Conservation (phyloP, 805 yeast genomes). For the Limtongia smithiae region DNA sequence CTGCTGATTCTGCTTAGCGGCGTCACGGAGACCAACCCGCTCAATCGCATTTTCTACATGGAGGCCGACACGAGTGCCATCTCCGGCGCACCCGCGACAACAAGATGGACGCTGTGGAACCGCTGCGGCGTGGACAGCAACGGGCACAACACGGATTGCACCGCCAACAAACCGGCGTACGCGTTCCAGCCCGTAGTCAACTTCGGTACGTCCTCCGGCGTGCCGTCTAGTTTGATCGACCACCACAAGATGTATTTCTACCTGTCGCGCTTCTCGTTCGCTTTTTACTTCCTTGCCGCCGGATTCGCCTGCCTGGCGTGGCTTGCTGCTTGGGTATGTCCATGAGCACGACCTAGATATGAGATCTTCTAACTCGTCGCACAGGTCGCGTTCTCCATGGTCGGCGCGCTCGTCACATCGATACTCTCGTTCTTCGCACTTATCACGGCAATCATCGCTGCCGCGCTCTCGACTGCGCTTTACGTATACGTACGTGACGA, state of each 20-base stretch:
- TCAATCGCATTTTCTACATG: slow-evolving; percentile 73
- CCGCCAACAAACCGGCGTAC: slow-evolving; percentile 62
- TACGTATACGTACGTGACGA: slow-evolving; percentile 70
- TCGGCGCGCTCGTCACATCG: slow-evolving; percentile 17
- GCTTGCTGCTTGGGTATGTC: slow-evolving; percentile 25
- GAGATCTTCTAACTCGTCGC: no score
- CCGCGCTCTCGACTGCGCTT: slow-evolving; percentile 63
- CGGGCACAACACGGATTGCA: slow-evolving; percentile 50
- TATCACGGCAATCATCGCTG: slow-evolving; percentile 32
- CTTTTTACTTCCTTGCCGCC: slow-evolving; percentile 58
- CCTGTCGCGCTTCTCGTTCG: slow-evolving; percentile 64
- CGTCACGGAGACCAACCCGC: slow-evolving; percentile 48
- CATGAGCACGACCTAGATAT: not conserved
- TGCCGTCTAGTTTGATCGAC: slow-evolving; percentile 53
- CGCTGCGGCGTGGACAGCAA: slow-evolving; percentile 46
- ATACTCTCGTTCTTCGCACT: slow-evolving; percentile 32
- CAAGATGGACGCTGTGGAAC: slow-evolving; percentile 84
- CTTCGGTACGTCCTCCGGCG: slow-evolving; percentile 51
- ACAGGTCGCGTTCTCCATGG: slow-evolving; percentile 22
- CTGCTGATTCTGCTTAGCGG: slow-evolving; percentile 70
- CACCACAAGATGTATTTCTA: slow-evolving; percentile 57
- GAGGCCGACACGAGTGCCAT: slow-evolving; percentile 65
- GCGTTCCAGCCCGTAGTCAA: slow-evolving; percentile 80
- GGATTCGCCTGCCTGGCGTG: slow-evolving; percentile 51
- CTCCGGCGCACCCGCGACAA: slow-evolving; percentile 40